These are phyloP conservation scores for Cercospora zeina DNA, from an alignment of 2,329 filamentous ascomycete genomes.

Conservation along the genomic window DNA sequence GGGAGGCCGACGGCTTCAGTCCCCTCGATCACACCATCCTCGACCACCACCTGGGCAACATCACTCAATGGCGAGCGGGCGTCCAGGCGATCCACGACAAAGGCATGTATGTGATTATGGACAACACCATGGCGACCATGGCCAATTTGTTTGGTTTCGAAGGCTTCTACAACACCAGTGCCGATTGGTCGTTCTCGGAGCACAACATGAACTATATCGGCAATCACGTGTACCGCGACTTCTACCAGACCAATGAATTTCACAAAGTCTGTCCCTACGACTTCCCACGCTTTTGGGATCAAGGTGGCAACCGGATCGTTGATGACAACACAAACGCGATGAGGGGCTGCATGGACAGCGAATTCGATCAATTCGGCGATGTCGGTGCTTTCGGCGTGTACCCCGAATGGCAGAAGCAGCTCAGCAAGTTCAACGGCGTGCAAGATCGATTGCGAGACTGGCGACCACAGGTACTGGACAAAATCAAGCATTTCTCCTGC, in stretches of 20 bases:
- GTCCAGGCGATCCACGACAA: constrained; percentile 62
- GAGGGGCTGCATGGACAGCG: constrained; percentile 61
- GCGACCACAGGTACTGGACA: constrained; percentile 58
- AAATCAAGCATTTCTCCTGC: constrained; percentile 63
- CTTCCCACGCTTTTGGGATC: constrained; percentile 64
- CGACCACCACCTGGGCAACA: constrained; percentile 62
- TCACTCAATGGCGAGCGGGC: constrained; percentile 58
- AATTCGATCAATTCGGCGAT: constrained; percentile 66
- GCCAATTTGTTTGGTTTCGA: constrained; percentile 64
- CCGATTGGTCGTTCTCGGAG: constrained; percentile 57
- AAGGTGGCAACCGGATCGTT: constrained; percentile 55
- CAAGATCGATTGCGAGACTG: constrained; percentile 68
- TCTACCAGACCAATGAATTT: constrained; percentile 56
- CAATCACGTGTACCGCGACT: constrained; percentile 59
- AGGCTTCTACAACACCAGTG: constrained; percentile 59
- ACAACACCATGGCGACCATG: constrained; percentile 67
- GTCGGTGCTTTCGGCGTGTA: constrained; percentile 64
- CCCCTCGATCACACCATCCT: constrained; percentile 62
- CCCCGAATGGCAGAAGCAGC: constrained; percentile 63
- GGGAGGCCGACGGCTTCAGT: constrained; percentile 61
- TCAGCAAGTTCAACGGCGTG: constrained; percentile 66
- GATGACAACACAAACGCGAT: constrained; percentile 51
- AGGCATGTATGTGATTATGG: constrained; percentile 66
- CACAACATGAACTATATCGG: constrained; percentile 61
- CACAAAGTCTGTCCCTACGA: constrained; percentile 52